Base-by-base conservation (phyloP, 768 basidiomycete genomes). In the Leccinum broughii region DNA sequence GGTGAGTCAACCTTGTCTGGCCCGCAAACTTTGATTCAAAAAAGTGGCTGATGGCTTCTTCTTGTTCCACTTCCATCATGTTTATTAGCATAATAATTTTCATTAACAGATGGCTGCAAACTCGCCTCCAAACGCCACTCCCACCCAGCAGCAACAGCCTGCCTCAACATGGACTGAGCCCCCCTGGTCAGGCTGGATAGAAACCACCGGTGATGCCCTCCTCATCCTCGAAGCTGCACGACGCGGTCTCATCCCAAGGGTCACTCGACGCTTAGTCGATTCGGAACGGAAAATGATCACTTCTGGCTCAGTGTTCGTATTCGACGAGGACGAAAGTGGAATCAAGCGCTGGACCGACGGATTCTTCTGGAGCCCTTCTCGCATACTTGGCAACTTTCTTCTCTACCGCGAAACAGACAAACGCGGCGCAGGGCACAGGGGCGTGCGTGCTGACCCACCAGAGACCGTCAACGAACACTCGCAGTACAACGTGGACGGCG, bases 311-410 rank as follows among this genome's bases (percentile, higher is more conserved):
- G 93, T 98, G 11, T 98, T 98, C 68, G 95, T 97, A 64, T 98
- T 97, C 70, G 93, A 98, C 74, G 95, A 97, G 78, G 90, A 93
- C 68, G 94, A 96, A 77, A 93, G 92, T 69, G 94, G 95, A 28
- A 98, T 98, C 78, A 96, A 95, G 78, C 84, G 95, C 49, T 97
- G 95, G 92, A 98, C 95, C 2, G 95, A 98, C 76, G 94, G 95
- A n/a, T 88, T 92, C 72, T 90, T 90, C 72, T 97, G 95, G 95
- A 92, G 89, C 65, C 95, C 95, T 0, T 90, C 88, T 64, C 81
- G 95, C 59, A 97, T 97, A 28, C 78, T 97, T 60, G 93, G 93
- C 67, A 98, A 98, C 74, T 98, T 97, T 71, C 79, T 98, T 68
- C 86, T 96, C 62, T 98, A 98, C 76, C 89, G 95, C 63, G 93